Percentiles rank a stretch among this genome's conserved stretches.
Evolutionary conservation across 1,284 basidiomycete genomes (phyloP).

Genomic region (Ceratobasidium sp.): DNA sequence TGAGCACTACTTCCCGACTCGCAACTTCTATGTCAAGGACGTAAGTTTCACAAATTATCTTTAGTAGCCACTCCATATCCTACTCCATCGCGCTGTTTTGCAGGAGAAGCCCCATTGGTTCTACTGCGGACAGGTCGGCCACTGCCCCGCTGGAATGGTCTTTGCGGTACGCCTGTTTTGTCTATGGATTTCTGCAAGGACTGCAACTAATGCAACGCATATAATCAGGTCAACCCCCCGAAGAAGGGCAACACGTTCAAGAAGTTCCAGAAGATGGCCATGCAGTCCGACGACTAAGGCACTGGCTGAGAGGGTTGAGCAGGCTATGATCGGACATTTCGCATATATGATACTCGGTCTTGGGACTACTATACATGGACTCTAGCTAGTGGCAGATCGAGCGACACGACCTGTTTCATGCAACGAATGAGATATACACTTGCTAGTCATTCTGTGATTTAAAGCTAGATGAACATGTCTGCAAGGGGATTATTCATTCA

Average conservation of each 20-base stretch:
- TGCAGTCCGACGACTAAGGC: background rate
- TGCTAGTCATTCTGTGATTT: background rate
- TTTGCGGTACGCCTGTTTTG: conserved; percentile 43
- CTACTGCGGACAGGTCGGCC: conserved; percentile 42
- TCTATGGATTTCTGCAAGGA: too few species aligned
- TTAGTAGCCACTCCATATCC: too few species aligned
- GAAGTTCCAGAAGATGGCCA: conserved; percentile 23
- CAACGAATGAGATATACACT: background rate
- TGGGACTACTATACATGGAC: background rate
- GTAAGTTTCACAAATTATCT: too few species aligned
- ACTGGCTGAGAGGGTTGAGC: background rate
- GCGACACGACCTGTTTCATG: background rate
- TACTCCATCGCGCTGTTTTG: too few species aligned
- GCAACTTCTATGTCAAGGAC: conserved; percentile 17
- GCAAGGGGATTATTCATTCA: too few species aligned
- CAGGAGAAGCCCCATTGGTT: conserved; percentile 44
- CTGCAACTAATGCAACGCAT: too few species aligned
- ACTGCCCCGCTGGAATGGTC: conserved; percentile 41
- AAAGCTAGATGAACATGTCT: too few species aligned
- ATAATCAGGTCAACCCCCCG: conserved; percentile 32
- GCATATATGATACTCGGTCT: background rate
- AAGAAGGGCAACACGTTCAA: conserved; percentile 33
- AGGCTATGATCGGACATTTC: background rate
- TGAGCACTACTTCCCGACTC: conserved; percentile 21
- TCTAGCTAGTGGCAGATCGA: background rate